Base-by-base conservation (phyloP, 495 filamentous ascomycete genomes). In the Lichenothelia convexa region DNA sequence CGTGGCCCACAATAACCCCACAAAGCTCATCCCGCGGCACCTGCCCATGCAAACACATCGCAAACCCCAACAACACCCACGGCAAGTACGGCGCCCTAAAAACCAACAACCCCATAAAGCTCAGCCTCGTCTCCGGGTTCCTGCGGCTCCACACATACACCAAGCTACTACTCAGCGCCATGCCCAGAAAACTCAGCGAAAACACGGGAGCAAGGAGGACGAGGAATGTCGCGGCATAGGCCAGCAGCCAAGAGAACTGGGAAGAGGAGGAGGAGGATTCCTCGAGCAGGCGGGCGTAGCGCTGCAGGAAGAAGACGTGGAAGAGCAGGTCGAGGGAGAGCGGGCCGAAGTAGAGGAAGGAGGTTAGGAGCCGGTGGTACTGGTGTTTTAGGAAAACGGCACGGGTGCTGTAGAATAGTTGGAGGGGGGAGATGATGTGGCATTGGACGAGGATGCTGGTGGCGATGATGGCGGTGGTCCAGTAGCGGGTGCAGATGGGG, bases 141-240 rank as follows among this genome's bases (percentile, higher is more conserved):
- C 87, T 71, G 19, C 91, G 68, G 41, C 84, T 85, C 89, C 89
- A 97, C 52, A 97, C 92, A 54, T 97, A 97, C n/a, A 94, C 86
- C 34, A 97, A 61, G 7, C 75, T 87, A 30, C 80, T 87, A 5
- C 79, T 89, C 12, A 95, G 65, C 13, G 91, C 80, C 21, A 80
- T 77, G 21, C 89, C 89, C 8, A 97, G 73, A 60, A 93, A 97
- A 0, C 81, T 82, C 59, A 94, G 80, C 21, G 76, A 80, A 16
- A 78, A 66, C 26, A 95, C 61, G 0, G 89, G 87, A 27, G 85
- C 91, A 22, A 95, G 70, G 18, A 61, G 50, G 20, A 97, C 64
- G 3, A 95, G 70, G 33, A 75, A 74, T 1, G 68, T 62, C 48
- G 73, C 80, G 33, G 84, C 76, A 53, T 91, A 97, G 37, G 87